Evolutionary conservation across 2,329 filamentous ascomycete genomes (phyloP), one percentile per base, ranked within the genome.

Genomic region (Hymenoscyphus infarciens): DNA sequence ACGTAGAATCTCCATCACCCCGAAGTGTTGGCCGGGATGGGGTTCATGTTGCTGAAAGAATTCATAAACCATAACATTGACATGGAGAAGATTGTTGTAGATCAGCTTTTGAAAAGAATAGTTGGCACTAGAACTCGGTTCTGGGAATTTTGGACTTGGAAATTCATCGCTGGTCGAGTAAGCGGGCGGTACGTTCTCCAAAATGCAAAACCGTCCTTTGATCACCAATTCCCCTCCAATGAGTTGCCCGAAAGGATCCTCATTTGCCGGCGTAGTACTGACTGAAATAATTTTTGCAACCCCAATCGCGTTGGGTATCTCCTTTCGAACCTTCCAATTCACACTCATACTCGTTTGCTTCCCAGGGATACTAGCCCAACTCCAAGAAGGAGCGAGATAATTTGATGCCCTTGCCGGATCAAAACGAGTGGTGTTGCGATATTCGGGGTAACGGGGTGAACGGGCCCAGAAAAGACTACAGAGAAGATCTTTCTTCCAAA

Each of bases 401-500:
- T 22, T 39, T 7, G 66, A 67, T 31, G 61, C 59, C 8, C 33
- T 35, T 15, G 61, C 33, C 19, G 42, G 60, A 42, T 61, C 63
- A 27, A 64, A 65, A 13, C 63, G 33, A 35, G 33, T 15, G 10
- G 33, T 15, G 8, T 11, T 13, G 33, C 33, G 33, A 35, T 35
- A 8, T 35, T 35, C 33, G 6, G 33, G 33, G 33, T 35, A 35
- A 13, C 13, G 33, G 33, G 33, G 33, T 13, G 33, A 35, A 35
- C 33, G 33, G 5, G 33, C 33, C 65, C 65, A 67, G 52, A 61
- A 64, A 6, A 67, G 53, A 56, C 61, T 64, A 33, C 61, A 49
- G 2, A 67, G 49, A n/a, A 67, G 42, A 39, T 67, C 65, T 38
- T 63, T 63, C 45, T 62, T 64, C 69, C 69, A 70, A 11, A 68